Evolutionary conservation across 129 eudicot species (phyloP).

Genomic region (Pittosporum tobira): DNA sequence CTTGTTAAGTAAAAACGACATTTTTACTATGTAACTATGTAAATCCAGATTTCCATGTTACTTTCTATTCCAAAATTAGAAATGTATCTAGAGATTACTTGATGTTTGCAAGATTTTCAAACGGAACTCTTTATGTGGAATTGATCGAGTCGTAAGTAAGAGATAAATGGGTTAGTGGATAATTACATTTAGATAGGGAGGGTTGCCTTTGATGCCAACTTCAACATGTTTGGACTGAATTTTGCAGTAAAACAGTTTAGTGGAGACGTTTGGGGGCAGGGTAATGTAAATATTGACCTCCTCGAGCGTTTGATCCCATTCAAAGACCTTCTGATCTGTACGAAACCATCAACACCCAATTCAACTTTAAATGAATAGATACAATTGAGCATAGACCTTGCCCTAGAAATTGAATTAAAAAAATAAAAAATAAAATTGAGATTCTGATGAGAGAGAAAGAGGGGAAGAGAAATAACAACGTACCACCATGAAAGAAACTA

Average conservation of each 20-base stretch:
- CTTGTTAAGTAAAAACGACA: no score
- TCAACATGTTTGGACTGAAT: conserved; percentile 73
- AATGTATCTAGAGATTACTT: no score
- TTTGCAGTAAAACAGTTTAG: conserved; percentile 62
- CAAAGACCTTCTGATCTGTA: conserved; percentile 84
- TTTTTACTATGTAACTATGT: no score
- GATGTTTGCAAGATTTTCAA: no score
- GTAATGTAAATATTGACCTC: conserved; percentile 85
- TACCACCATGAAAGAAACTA: conserved; percentile 73
- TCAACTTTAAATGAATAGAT: neutral
- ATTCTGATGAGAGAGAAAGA: neutral
- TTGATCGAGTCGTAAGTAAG: neutral
- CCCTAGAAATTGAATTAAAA: neutral
- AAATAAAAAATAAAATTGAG: neutral
- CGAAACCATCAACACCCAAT: neutral
- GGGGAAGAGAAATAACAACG: conserved; percentile 1
- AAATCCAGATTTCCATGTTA: no score
- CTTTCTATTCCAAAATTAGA: no score
- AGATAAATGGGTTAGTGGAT: neutral
- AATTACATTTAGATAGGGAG: conserved; percentile 77
- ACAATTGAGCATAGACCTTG: neutral
- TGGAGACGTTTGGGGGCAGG: conserved; percentile 68
- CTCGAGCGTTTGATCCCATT: conserved; percentile 95
- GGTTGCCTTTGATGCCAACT: conserved; percentile 94
- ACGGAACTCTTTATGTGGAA: no score